These are phyloP conservation scores for Teratosphaeriaceae sp. DNA, from an alignment of 2,329 filamentous ascomycete species.

Conservation along the genomic window DNA sequence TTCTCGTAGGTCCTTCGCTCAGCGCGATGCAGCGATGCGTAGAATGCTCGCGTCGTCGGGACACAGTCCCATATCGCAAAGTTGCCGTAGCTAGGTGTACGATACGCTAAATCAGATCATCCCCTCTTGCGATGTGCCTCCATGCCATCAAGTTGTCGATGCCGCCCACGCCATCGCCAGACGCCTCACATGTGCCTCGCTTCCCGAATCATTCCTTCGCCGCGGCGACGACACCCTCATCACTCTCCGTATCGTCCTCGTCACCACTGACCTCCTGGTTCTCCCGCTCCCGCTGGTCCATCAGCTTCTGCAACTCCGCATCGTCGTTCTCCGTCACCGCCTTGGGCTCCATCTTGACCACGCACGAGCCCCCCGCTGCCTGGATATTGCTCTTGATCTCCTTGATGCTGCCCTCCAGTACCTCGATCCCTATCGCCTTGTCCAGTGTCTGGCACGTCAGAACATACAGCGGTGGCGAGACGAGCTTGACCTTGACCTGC, in stretches of 20 bases:
- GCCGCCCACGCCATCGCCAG: background rate
- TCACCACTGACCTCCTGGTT: conserved; percentile 98
- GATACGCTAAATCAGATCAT: too few species aligned
- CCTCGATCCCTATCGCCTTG: conserved; percentile 77
- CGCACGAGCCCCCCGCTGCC: conserved; percentile 67
- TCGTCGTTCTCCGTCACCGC: conserved; percentile 98
- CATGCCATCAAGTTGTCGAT: background rate
- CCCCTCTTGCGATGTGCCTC: too few species aligned
- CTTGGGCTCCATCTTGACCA: conserved; percentile 98
- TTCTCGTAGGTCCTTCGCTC: too few species aligned
- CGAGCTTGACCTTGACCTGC: conserved; percentile 96
- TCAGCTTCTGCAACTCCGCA: conserved; percentile 90
- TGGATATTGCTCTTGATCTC: conserved; percentile 79
- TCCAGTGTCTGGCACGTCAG: conserved; percentile 93
- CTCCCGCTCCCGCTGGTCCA: conserved; percentile 98
- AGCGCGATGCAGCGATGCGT: too few species aligned
- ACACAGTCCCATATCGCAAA: too few species aligned
- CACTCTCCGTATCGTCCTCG: conserved; percentile 91
- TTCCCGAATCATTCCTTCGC: conserved; percentile 19
- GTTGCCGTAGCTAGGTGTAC: too few species aligned
- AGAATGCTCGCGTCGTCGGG: too few species aligned
- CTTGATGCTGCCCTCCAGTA: conserved; percentile 81
- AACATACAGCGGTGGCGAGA: conserved; percentile 96
- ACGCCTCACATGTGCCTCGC: background rate
- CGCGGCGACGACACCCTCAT: conserved; percentile 65